phyloP scores from a whole-genome alignment of 495 filamentous ascomycete species.

The Daldinia grandis region DNA sequence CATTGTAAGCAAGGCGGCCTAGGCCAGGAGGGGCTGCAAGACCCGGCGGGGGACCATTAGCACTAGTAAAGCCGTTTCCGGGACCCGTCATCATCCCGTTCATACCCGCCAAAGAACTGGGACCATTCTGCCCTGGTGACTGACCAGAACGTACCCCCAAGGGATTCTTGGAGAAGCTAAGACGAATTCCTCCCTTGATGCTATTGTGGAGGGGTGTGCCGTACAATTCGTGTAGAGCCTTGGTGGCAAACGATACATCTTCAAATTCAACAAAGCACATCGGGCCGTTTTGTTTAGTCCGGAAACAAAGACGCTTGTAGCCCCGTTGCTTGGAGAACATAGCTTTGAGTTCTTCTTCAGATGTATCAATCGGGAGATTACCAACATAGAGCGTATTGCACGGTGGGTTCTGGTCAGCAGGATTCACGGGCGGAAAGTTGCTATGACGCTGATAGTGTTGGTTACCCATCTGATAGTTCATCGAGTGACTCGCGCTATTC shows the following conservation, averaged over 20 bases:
- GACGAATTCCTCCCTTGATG: conserved; percentile 94
- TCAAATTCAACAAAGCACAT: conserved; percentile 99
- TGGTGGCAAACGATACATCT: conserved; percentile 91
- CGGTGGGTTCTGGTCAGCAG: conserved; percentile 95
- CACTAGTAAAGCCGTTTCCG: conserved; percentile 69
- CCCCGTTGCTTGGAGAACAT: conserved; percentile 94
- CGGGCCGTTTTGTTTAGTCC: conserved; percentile 97
- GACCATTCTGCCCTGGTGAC: conserved; percentile 50
- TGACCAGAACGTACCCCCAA: conserved; percentile 88
- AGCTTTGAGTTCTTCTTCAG: conserved; percentile 94
- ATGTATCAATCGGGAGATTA: conserved; percentile 92
- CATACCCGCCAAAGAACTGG: conserved; percentile 59
- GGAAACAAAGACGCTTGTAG: conserved; percentile 94
- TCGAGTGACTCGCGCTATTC: conserved; percentile 52
- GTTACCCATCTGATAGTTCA: conserved; percentile 64
- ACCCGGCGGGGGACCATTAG: conserved; percentile 79
- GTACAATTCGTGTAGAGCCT: conserved; percentile 90
- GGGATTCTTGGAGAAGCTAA: conserved; percentile 98
- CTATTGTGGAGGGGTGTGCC: conserved; percentile 89
- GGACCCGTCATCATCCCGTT: conserved; percentile 61
- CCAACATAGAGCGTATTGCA: conserved; percentile 99
- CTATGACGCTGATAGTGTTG: conserved; percentile 68
- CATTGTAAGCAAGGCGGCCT: conserved; percentile 47
- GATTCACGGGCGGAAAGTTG: conserved; percentile 88
- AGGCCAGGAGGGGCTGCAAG: conserved; percentile 73